Base-by-base conservation (phyloP, 2,329 filamentous ascomycete genomes). In the Plenodomus biglobosus region DNA sequence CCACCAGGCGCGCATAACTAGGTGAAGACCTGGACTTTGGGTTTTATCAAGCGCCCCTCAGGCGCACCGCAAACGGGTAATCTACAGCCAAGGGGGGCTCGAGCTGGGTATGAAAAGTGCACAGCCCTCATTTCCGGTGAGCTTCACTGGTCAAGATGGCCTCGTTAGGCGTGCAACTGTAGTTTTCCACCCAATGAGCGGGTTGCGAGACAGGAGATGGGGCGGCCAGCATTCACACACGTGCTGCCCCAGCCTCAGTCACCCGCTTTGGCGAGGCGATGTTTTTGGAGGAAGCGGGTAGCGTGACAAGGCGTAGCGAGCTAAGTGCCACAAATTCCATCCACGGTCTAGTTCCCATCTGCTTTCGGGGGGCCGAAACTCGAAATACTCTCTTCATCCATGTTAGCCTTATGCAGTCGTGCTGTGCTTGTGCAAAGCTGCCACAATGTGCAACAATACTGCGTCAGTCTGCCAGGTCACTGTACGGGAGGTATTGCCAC, bases 301-400 rank as follows among this genome's bases (percentile, higher is more conserved):
- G 50, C 42, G 47, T 38, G 34, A 52, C 64, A 62, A 53, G 64
- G 56, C 32, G 22, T 48, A 54, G 62, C 63, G 64, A 65, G 55
- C 47, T 50, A 48, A 58, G 53, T 38, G 27, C 44, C 42, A 37
- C 40, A 53, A 56, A 56, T 48, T 55, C 56, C 54, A n/a, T 15
- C 19, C 20, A 18, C 35, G 15, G 46, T 19, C 42, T 42, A 39
- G 47, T 19, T 19, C 20, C 32, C 32, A 19, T 16, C 38, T 46
- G 43, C 38, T 45, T 32, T 24, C 40, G 52, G 56, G 53, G 51
- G 49, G 51, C 49, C 46, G 41, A 35, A 49, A 39, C 13, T 46
- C 38, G 19, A 42, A 38, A 16, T 30, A 37, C 34, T 7, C n/a
- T 18, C 36, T 38, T 32, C 38, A 38, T 32, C 38, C 13, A 32